Base-by-base conservation (phyloP, 805 yeast species). In the Zygosaccharomyces lentus region DNA sequence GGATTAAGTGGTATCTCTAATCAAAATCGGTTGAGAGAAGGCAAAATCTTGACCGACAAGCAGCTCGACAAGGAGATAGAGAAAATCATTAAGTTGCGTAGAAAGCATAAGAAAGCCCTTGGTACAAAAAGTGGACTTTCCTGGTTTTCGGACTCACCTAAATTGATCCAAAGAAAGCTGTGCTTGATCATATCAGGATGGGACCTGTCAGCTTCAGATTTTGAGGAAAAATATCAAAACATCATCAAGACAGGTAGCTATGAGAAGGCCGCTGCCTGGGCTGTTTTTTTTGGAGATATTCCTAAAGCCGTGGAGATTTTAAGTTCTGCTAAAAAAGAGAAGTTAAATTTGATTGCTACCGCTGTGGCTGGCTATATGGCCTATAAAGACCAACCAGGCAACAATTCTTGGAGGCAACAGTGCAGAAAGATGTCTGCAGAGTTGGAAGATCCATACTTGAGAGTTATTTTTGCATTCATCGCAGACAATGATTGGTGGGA, bases 191-290 rank as follows among this genome's bases (percentile, higher is more conserved):
- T 87, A 12, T 82, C 89, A 29, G 98, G 98, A 1, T 90, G 96
- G 95, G 88, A 87, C 56, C 81, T 87, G 56, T 81, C 88, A 1
- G 76, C 78, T 13, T 69, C 77, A 21, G 95, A 87, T 60, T 74
- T 88, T 50, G 95, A 89, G 53, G 80, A 76, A 32, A 81, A 83
- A 50, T 74, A 86, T 32, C 66, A 68, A 17, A 70, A 72, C 34
- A 71, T 91, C 34, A 78, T 82, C 17, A 64, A 68, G 0, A 64
- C 69, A 12, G 89, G 85, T 0, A 76, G 78, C 48, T 77, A 76
- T 51, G 96, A 89, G 50, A 82, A 91, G 60, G 98, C 99, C 0
- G 99, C 97, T 1, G 98, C 95, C 0, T 87, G 96, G 95, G 97
- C 97, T 0, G 90, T 89, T 0, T 91, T 91, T 64, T 91, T 87